Percentiles rank a stretch among this genome's conserved stretches.
These are phyloP conservation scores for Phytopythium cucurbitacearum DNA, from an alignment of 352 stramenopile species.

Conservation along the genomic window DNA sequence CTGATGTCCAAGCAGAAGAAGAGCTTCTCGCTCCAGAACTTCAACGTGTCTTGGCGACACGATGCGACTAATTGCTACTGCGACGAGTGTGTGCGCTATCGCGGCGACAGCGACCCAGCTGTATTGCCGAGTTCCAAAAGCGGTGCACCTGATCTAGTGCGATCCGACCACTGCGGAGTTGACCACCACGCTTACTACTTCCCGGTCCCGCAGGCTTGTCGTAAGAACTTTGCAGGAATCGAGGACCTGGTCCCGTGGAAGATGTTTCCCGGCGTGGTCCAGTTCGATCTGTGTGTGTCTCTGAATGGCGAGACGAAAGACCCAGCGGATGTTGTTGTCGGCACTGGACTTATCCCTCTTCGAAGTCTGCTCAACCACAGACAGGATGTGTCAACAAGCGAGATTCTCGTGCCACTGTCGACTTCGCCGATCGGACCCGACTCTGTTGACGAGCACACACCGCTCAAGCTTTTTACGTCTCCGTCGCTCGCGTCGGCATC, in stretches of 20 bases:
- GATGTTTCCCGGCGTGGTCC: constrained; percentile 61
- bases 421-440: constrained; percentile 1
- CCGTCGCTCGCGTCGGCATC: constrained; percentile 1
- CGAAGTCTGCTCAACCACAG: constrained; percentile 27
- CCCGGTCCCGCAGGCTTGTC: constrained; percentile 65
- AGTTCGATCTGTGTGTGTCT: constrained; percentile 75
- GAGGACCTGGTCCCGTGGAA: constrained; percentile 76
- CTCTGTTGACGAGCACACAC: constrained; percentile 1
- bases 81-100: constrained; percentile 26
- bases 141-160: neutral
- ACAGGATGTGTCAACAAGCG: constrained; percentile 23
- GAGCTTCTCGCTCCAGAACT: constrained; percentile 68
- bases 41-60: constrained; percentile 76
- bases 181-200: constrained; percentile 86
- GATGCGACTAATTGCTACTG: constrained; percentile 43
- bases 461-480: constrained; percentile 2
- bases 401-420: constrained; percentile 32
- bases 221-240: constrained; percentile 73
- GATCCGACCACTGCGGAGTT: constrained; percentile 30
- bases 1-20: constrained; percentile 49
- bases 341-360: constrained; percentile 46
- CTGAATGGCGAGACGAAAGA: constrained; percentile 67
- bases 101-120: neutral
- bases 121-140: neutral
- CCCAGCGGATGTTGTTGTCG: constrained; percentile 57